These are phyloP conservation scores for Inonotus obliquus DNA, from an alignment of 1,284 basidiomycete genomes.

Conservation along the genomic window DNA sequence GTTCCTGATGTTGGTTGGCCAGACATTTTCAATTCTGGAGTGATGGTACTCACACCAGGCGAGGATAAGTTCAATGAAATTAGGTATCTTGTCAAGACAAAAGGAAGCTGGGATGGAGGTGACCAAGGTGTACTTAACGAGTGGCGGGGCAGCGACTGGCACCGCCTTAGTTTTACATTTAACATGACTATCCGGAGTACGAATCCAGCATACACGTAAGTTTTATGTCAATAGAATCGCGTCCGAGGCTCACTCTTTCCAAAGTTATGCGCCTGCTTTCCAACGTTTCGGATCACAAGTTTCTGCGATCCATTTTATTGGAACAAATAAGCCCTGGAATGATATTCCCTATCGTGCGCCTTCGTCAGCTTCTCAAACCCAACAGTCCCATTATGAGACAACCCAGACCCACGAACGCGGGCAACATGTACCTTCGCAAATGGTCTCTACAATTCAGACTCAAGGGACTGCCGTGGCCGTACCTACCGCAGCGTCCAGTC, in stretches of 20 bases:
- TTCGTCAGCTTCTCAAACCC: slow-evolving; percentile 23
- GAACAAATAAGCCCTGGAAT: slow-evolving; percentile 90
- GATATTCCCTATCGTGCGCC: slow-evolving; percentile 64
- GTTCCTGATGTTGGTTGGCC: slow-evolving; percentile 98
- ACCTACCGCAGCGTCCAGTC: slow-evolving; percentile 31
- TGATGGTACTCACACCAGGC: slow-evolving; percentile 83
- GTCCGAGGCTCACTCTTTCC: slow-evolving; percentile 12
- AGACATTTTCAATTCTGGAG: slow-evolving; percentile 97
- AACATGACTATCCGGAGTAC: slow-evolving; percentile 99
- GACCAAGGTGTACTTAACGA: slow-evolving; percentile 97
- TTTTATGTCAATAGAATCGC: slow-evolving; percentile 23
- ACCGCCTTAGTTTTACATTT: slow-evolving; percentile 91
- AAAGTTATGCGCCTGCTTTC: slow-evolving; percentile 91
- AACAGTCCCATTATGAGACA: not conserved
- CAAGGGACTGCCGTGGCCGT: slow-evolving; percentile 5
- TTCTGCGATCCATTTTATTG: slow-evolving; percentile 92
- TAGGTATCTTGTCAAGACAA: slow-evolving; percentile 59
- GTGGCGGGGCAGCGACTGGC: slow-evolving; percentile 85
- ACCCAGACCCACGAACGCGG: slow-evolving; percentile 25
- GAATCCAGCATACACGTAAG: slow-evolving; percentile 91
- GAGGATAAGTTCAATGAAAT: slow-evolving; percentile 80
- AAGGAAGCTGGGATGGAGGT: slow-evolving; percentile 94
- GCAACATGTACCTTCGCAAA: slow-evolving; percentile 8
- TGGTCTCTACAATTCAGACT: slow-evolving; percentile 29
- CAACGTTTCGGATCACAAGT: slow-evolving; percentile 88